These are phyloP conservation scores for Blastomyces silverae DNA, from an alignment of 2,329 filamentous ascomycete species.

Conservation along the genomic window DNA sequence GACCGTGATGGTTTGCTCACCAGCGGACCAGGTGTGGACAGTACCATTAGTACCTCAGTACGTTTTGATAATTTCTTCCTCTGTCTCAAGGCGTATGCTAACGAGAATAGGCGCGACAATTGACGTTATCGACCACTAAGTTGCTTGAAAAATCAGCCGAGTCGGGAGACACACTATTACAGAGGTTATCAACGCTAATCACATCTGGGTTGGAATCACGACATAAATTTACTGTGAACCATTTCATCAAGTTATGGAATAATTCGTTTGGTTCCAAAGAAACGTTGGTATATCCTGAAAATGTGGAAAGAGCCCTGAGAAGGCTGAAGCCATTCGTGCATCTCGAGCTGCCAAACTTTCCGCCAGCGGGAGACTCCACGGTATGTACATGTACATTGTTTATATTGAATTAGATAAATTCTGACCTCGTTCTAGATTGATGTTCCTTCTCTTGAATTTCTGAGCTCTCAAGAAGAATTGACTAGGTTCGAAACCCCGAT, in stretches of 20 bases:
- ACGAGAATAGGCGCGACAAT: constrained; percentile 30
- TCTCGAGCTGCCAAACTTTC: constrained; percentile 46
- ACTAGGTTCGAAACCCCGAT: constrained; percentile 20
- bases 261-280: constrained; percentile 56
- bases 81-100: constrained; percentile 19
- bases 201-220: constrained; percentile 49
- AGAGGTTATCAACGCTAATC: constrained; percentile 48
- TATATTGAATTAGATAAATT: neutral
- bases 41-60: constrained; percentile 33
- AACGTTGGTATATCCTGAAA: constrained; percentile 57
- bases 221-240: constrained; percentile 46
- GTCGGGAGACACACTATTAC: constrained; percentile 37
- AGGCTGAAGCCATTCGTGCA: constrained; percentile 53
- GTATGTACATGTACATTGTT: constrained; percentile 23
- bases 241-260: constrained; percentile 61
- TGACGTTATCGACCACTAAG: constrained; percentile 30
- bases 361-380: constrained; percentile 31
- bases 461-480: constrained; percentile 48
- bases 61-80: constrained; percentile 22
- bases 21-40: constrained; percentile 27
- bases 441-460: constrained; percentile 31
- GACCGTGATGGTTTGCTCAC: constrained; percentile 30
- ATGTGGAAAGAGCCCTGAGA: constrained; percentile 56
- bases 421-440: constrained; percentile 19
- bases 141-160: constrained; percentile 28